Evolutionary conservation across 768 basidiomycete species (phyloP).

Genomic region (Clitopilus hobsonii): DNA sequence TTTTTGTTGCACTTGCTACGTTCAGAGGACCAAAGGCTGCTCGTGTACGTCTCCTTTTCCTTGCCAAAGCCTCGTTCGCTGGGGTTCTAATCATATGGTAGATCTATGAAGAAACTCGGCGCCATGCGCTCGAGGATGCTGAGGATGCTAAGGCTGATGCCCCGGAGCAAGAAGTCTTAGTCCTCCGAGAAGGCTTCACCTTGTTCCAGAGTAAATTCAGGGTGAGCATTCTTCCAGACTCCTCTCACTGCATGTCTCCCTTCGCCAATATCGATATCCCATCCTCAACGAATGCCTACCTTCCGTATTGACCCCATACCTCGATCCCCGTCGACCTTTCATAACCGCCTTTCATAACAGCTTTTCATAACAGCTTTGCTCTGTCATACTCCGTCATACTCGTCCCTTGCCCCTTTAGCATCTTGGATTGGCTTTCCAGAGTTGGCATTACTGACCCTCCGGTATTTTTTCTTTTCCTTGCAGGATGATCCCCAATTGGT

Average conservation of each 20-base stretch:
- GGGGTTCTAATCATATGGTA: conserved; percentile 19
- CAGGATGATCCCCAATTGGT: conserved; percentile 65
- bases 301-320: too few relatives aligned
- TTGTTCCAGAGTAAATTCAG: conserved; percentile 68
- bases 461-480: conserved; percentile 3
- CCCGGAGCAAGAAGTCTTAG: conserved; percentile 46
- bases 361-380: not conserved
- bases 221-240: conserved; percentile 27
- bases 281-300: too few relatives aligned
- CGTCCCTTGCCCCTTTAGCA: not conserved
- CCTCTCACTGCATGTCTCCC: not conserved
- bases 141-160: conserved; percentile 13
- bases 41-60: conserved; percentile 40
- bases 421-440: not conserved
- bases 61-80: not conserved
- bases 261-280: not conserved
- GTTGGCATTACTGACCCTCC: not conserved
- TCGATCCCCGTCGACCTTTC: not conserved
- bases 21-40: conserved; percentile 76
- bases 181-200: conserved; percentile 71
- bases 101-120: conserved; percentile 67
- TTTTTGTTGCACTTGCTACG: conserved; percentile 8
- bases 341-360: not conserved
- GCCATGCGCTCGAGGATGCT: conserved; percentile 37
- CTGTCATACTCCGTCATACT: not conserved